Evolutionary conservation across 2,329 filamentous ascomycete species (phyloP), one percentile per base, ranked within the genome.

Genomic region (Fusarium sp.): DNA sequence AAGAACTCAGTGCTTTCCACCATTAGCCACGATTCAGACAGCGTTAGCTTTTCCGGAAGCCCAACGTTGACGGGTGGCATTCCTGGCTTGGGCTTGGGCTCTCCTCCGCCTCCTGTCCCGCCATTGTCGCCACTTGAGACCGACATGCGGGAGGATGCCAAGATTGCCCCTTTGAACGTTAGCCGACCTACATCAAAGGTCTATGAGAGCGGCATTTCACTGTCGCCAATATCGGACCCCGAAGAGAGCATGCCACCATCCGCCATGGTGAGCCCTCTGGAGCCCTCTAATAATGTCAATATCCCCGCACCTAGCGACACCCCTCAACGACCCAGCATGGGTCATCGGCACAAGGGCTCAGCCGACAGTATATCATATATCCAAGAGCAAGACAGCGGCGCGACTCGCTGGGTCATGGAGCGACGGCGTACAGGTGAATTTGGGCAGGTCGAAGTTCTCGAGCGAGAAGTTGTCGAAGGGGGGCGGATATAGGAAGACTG

Each of bases 341-440:
- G 86, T n/a, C 88, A 90, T 72, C 83, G 85, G 16, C 85, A 88
- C 73, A 87, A 86, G 73, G 84, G 88, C 59, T 92, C 90, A 54
- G 86, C 91, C 2, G 92, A 94, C 74, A 93, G 91, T 72, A 90
- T 95, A 37, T 92, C 92, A 8, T 95, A 95, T 80, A 88, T 88
- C 56, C 90, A 92, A 69, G 91, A 92, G 77, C 90, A 91, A 54
- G 86, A 89, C 3, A 86, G 86, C 10, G 88, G 87, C 1, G 88
- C 89, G 73, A 88, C 86, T 65, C 84, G 91, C 54, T 94, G 92
- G 93, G 89, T 94, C 9, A 84, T 94, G 75, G 93, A 95, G 81
- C 84, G 92, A 39, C 86, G 92, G 62, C 84, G 92, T 39, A 93
- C 91, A 4, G 90, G 86, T 1, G 92, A 94, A 76, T 88, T 85